phyloP scores from a whole-genome alignment of 495 filamentous ascomycete species.

The Parmelia sp. region DNA sequence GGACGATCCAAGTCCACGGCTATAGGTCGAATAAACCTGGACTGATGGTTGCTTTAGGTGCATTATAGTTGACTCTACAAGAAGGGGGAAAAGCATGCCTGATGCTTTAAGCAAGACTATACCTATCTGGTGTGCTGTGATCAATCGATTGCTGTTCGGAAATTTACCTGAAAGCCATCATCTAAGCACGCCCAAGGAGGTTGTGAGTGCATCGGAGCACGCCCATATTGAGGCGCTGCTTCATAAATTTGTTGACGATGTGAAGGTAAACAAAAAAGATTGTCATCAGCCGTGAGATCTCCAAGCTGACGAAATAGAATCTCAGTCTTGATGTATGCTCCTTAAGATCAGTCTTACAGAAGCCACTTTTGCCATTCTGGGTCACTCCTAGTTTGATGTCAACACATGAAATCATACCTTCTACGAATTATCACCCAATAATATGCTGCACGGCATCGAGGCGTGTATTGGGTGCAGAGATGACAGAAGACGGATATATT shows the following conservation, averaged over 20 bases:
- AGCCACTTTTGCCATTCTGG: conserved; percentile 62
- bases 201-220: conserved; percentile 67
- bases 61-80: conserved; percentile 92
- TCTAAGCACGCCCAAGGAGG: conserved; percentile 59
- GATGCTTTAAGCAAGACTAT: conserved; percentile 91
- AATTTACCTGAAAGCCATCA: conserved; percentile 39
- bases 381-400: conserved; percentile 43
- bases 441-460: conserved; percentile 77
- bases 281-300: background rate
- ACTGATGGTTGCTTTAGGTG: conserved; percentile 44
- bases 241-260: conserved; percentile 56
- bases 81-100: conserved; percentile 88
- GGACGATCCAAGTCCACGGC: too few relatives aligned
- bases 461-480: conserved; percentile 57
- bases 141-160: conserved; percentile 77
- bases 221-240: conserved; percentile 68
- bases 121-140: conserved; percentile 83
- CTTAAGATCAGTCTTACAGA: conserved; percentile 36
- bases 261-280: conserved; percentile 40
- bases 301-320: conserved; percentile 27
- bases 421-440: conserved; percentile 52
- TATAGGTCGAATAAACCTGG: too few relatives aligned
- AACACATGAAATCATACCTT: conserved; percentile 4
- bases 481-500: conserved; percentile 71
- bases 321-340: conserved; percentile 44